Base-by-base conservation (phyloP, 306 rosid genomes). In the Dalbergia oliveri region DNA sequence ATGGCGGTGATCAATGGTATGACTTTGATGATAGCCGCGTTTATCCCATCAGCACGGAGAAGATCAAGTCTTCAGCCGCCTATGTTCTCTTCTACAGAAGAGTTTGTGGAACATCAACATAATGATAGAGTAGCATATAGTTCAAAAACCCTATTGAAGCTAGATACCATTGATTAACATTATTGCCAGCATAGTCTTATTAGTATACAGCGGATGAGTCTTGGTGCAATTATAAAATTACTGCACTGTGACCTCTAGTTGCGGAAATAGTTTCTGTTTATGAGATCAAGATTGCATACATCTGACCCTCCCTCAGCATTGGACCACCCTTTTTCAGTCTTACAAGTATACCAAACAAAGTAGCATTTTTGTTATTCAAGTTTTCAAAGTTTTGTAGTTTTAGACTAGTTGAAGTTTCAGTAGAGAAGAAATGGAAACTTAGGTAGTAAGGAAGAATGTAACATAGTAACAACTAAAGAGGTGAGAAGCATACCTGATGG, bases 31-130 rank as follows among this genome's bases (percentile, higher is more conserved):
- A 95, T 86, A 91, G 98, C 88, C 88, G 81, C 43, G 99, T 95
- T 76, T n/a, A 79, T 87, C 93, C 97, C 72, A 81, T 95, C 89
- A 85, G 81, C 87, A 84, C 49, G 73, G 99, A 91, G 88, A 95
- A 90, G 97, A 93, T 93, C 78, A 95, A 95, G 90, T 89, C 98
- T 86, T 87, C 98, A 49, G 97, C 98, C 66, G 98, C 97, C 7
- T 95, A 95, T 86, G 98, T 95, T 91, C 96, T 95, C 81, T 95
- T 95, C 88, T 95, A 93, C 90, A 76, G 94, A 90, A 93, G 97
- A 88, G 90, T 89, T 73, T 77, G 76, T 43, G 97, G 90, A 69
- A 87, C 44, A 67, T 67, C 69, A 53, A 87, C 85, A 44, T 56
- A 65, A 56, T 43, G 64, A 45, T 78, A 82, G 87, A 69, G 82